Evolutionary conservation across 805 yeast species (phyloP), one percentile per base, ranked within the genome.

Genomic region (Zygosaccharomyces kombuchaensis): DNA sequence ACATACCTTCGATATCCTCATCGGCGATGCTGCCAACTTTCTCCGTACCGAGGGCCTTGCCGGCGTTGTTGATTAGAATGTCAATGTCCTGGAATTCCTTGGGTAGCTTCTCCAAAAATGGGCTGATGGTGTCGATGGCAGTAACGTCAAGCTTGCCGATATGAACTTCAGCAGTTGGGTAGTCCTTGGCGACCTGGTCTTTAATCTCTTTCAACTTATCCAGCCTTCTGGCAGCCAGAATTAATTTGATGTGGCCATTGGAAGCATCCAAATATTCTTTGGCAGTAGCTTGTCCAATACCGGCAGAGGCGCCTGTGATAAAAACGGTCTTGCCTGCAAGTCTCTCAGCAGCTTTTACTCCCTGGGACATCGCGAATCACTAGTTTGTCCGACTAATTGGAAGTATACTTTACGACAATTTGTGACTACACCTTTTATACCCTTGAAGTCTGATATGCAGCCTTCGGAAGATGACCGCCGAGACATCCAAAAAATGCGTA

Each of bases 241-340:
- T 73, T 56, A 88, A 74, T 58, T 84, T 82, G 55, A 84, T 62
- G 9, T 82, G 64, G 26, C 96, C 95, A 39, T 78, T 71, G 17
- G 91, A 73, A 12, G 88, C 87, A 17, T 61, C 80, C 35, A 96
- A 93, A 54, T 87, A 81, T 63, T 90, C 95, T 38, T 75, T 67
- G 12, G 97, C 98, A 9, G 96, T 89, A 44, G 96, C 93, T 54
- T 80, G 80, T 9, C 98, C 99, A 58, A 91, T 91, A 45, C 98
- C 98, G 12, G 96, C 81, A 21, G 96, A 87, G 6, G 98, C 98
- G 51, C 98, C 98, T n/a, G 98, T 87, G 58, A 91, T 84, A 34
- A 91, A 76, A 26, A 87, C 75, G 14, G 82, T 80, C 63, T 91
- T 90, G 40, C 84, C 84, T 17, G 84, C 80, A 27, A 91, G 73